phyloP scores from a whole-genome alignment of 2,329 filamentous ascomycete species.

The Iodosphaeria phyllophila region DNA sequence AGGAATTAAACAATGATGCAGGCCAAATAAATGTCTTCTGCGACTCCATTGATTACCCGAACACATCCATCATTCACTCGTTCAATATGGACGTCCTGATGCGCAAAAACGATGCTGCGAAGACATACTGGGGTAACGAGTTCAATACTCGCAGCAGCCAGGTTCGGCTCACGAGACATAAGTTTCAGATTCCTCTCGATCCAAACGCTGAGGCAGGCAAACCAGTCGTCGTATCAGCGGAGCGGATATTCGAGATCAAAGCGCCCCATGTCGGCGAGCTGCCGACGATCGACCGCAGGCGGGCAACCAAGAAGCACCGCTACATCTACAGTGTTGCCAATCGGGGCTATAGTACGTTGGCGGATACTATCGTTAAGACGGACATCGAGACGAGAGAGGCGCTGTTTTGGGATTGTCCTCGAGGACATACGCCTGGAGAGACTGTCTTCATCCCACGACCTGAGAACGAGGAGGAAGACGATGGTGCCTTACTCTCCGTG shows the following conservation, averaged over 20 bases:
- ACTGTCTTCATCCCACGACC: constrained; percentile 45
- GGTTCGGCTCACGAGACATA: constrained; percentile 23
- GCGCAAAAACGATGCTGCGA: constrained; percentile 26
- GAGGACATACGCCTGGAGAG: constrained; percentile 49
- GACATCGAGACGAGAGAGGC: constrained; percentile 34
- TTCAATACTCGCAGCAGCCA: constrained; percentile 17
- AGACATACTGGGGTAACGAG: constrained; percentile 22
- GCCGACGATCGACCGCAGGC: constrained; percentile 44
- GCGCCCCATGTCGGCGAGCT: constrained; percentile 41
- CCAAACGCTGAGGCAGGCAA: not conserved
- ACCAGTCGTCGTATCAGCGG: constrained; percentile 4
- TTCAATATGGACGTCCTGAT: constrained; percentile 55
- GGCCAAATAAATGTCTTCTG: constrained; percentile 34
- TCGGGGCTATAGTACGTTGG: constrained; percentile 37
- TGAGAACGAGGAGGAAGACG: constrained; percentile 33
- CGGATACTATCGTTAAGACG: constrained; percentile 47
- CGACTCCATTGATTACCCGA: constrained; percentile 46
- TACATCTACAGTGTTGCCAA: constrained; percentile 41
- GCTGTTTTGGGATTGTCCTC: constrained; percentile 34
- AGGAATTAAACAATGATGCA: constrained; percentile 28
- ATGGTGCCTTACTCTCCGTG: constrained; percentile 38
- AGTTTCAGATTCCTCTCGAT: constrained; percentile 17
- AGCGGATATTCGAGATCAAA: constrained; percentile 25
- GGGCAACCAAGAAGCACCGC: constrained; percentile 30
- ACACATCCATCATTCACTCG: constrained; percentile 41